A percentile compares a stretch with the other conserved stretches of the same genome.
These are phyloP conservation scores for Hibiscus mutabilis DNA, from an alignment of 345 rosid genomes.

Conservation along the genomic window DNA sequence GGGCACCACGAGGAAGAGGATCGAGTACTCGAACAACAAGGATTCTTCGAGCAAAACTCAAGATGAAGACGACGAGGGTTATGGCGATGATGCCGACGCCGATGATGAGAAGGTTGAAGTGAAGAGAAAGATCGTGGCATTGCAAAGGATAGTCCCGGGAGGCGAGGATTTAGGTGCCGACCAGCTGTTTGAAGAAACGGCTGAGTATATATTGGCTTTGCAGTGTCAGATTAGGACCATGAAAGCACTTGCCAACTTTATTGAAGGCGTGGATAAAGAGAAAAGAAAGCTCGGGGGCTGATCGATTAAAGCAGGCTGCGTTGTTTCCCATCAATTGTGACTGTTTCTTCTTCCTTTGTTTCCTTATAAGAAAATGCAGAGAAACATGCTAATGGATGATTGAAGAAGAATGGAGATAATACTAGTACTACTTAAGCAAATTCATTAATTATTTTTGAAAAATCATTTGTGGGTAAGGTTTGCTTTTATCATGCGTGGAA, in stretches of 20 bases:
- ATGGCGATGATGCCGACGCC: neutral
- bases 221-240: slow-evolving; percentile 57
- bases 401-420: neutral
- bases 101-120: slow-evolving; percentile 32
- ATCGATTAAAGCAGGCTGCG: neutral
- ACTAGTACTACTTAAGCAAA: neutral
- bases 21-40: slow-evolving; percentile 1
- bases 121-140: slow-evolving; percentile 48
- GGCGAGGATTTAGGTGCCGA: slow-evolving; percentile 42
- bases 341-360: neutral
- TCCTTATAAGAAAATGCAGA: too few species aligned
- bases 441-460: neutral
- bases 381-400: neutral
- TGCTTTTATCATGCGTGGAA: too few species aligned
- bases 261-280: slow-evolving; percentile 46
- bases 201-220: slow-evolving; percentile 54
- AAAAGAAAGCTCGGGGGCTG: slow-evolving; percentile 39
- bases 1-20: slow-evolving; percentile 16
- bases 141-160: slow-evolving; percentile 75
- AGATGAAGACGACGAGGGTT: neutral
- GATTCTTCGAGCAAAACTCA: neutral
- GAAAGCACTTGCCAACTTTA: slow-evolving; percentile 42
- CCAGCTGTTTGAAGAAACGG: slow-evolving; percentile 63
- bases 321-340: neutral
- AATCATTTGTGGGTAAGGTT: too few species aligned